Evolutionary conservation across 495 filamentous ascomycete genomes (phyloP).

Genomic region (Penicillium paxilli): DNA sequence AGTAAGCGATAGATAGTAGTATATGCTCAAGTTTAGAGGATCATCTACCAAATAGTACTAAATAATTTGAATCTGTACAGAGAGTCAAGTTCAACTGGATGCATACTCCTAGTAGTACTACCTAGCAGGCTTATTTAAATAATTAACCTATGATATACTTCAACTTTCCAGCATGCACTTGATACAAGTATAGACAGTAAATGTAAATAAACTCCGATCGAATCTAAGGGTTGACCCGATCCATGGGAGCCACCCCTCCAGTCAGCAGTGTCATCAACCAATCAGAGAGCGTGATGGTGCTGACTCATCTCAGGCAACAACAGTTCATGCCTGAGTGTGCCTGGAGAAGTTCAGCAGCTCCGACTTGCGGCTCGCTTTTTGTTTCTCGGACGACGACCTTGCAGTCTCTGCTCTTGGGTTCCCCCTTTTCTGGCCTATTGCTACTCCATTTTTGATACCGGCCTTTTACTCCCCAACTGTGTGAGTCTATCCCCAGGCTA

Average conservation of each 20-base stretch:
- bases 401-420: slow-evolving; percentile 11
- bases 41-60: too few species aligned
- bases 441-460: background rate
- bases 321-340: background rate
- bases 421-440: slow-evolving; percentile 1
- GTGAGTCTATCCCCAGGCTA: background rate
- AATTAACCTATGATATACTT: too few species aligned
- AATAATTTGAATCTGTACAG: too few species aligned
- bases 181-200: too few species aligned
- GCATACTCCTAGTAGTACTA: too few species aligned
- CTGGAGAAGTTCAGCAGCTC: background rate
- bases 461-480: background rate
- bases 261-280: background rate
- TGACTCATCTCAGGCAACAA: background rate
- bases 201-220: too few species aligned
- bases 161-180: too few species aligned
- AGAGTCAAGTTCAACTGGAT: too few species aligned
- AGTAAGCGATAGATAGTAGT: slow-evolving; percentile 9
- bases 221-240: too few species aligned
- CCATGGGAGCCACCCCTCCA: background rate
- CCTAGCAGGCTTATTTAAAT: too few species aligned
- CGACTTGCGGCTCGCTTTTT: slow-evolving; percentile 20
- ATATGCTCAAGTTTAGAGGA: too few species aligned
- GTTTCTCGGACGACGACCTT: slow-evolving; percentile 43
- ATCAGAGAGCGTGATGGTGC: background rate